phyloP scores from a whole-genome alignment of 2,329 filamentous ascomycete species.

The Sporothrix sp. region DNA sequence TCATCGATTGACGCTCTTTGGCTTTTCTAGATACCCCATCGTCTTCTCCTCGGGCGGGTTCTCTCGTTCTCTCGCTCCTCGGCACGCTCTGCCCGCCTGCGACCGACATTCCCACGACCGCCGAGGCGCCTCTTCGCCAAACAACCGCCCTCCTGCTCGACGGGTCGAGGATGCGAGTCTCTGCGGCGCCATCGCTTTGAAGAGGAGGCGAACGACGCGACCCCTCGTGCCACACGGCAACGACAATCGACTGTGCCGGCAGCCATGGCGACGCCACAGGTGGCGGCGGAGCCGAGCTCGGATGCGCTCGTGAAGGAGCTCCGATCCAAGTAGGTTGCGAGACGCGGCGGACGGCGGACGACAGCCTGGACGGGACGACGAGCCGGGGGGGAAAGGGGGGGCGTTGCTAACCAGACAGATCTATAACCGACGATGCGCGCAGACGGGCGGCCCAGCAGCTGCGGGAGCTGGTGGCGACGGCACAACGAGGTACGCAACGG shows the following conservation, averaged over 20 bases:
- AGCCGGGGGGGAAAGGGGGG: too few species aligned
- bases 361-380: neutral
- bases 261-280: constrained; percentile 17
- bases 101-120: neutral
- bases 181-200: constrained; percentile 15
- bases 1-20: neutral
- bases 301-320: constrained; percentile 46
- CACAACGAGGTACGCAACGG: constrained; percentile 42
- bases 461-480: constrained; percentile 44
- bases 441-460: constrained; percentile 45
- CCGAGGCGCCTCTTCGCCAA: neutral
- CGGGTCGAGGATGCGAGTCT: constrained; percentile 16
- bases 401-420: constrained; percentile 17
- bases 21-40: neutral
- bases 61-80: neutral
- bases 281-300: constrained; percentile 43
- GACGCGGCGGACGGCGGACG: neutral
- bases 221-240: neutral
- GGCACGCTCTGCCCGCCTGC: neutral
- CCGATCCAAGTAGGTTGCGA: constrained; percentile 38
- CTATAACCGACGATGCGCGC: constrained; percentile 37
- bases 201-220: constrained; percentile 13
- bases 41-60: neutral
- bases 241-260: constrained; percentile 4
- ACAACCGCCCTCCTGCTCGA: neutral